Evolutionary conservation across 2,329 filamentous ascomycete species (phyloP), one percentile per base, ranked within the genome.

Genomic region (Pseudopithomyces maydicus): DNA sequence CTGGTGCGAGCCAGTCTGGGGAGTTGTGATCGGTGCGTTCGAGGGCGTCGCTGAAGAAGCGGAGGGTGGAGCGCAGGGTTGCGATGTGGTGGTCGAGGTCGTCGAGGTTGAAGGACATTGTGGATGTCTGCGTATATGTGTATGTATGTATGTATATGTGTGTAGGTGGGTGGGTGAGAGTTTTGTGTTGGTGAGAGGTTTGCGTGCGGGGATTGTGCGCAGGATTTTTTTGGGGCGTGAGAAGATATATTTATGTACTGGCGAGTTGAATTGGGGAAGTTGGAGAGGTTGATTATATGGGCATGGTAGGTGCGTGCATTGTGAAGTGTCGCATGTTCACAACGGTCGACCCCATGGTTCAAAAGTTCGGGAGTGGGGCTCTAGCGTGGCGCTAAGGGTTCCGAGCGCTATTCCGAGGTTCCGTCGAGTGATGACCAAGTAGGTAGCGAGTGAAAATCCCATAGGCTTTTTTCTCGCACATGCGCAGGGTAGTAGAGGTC

Each of bases 1-100:
- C 71, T 6, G 67, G 67, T n/a, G 71, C 68, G n/a, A 73, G 62
- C 71, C 71, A 74, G 52, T 74, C 71, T 12, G 71, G 71, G 33
- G 64, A 65, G 66, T 71, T 71, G 59, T 71, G 66, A 55, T 74
- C 71, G 38, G 70, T 74, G 33, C 64, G 65, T 58, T 74, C 66
- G 62, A 74, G 70, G 22, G 66, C 61, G 54, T 68, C 60, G 49
- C 67, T 68, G 45, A 74, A 62, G 58, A 72, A 69, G 22, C 62
- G 63, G 43, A 74, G 52, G 56, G 71, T 68, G 32, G 66, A 59
- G 54, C 66, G 70, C 2, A 74, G 59, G 42, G 63, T 68, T 14
- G 65, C 63, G 51, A 74, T 70, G 59, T 74, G 72, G 53, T 48
- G 60, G 54, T 74, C 71, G 56, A 74, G 61, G 52, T 71, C 66